These are phyloP conservation scores for Marsdenia floribunda DNA, from an alignment of 257 asterid species.

Conservation along the genomic window DNA sequence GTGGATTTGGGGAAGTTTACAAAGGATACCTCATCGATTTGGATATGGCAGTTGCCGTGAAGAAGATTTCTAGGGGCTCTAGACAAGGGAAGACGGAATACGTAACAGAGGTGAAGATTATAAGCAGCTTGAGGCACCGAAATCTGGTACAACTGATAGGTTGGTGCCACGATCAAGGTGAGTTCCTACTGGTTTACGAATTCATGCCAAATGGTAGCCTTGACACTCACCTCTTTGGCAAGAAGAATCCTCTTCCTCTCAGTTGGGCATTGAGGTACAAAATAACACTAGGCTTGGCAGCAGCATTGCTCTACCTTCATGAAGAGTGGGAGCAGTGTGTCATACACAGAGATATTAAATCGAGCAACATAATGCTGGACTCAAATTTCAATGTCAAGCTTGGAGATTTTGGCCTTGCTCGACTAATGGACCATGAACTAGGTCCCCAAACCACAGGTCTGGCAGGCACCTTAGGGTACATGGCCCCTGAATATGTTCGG, in stretches of 20 bases:
- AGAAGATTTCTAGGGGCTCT: conserved; percentile 32
- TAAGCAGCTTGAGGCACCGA: conserved; percentile 33
- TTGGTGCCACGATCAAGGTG: conserved; percentile 39
- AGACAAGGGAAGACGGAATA: conserved; percentile 39
- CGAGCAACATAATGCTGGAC: conserved; percentile 39
- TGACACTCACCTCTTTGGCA: conserved; percentile 30
- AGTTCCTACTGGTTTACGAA: conserved; percentile 39
- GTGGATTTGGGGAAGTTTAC: conserved; percentile 39
- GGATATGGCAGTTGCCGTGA: conserved; percentile 32
- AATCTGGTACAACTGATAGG: conserved; percentile 35
- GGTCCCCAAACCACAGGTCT: conserved; percentile 29
- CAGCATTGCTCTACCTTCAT: conserved; percentile 36
- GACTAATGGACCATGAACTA: conserved; percentile 33
- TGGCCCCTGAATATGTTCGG: conserved; percentile 36
- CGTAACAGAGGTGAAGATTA: conserved; percentile 36
- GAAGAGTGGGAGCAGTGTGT: conserved; percentile 46
- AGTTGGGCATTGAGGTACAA: conserved; percentile 30
- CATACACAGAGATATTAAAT: conserved; percentile 33
- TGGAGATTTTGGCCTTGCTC: conserved; percentile 39
- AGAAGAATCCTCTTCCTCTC: conserved; percentile 14
- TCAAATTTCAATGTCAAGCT: conserved; percentile 32
- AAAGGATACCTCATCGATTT: conserved; percentile 27
- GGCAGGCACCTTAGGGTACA: conserved; percentile 34
- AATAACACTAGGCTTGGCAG: conserved; percentile 29
- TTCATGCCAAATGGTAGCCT: conserved; percentile 36